Evolutionary conservation across 257 asterid species (phyloP).

Genomic region (Lantana camara): DNA sequence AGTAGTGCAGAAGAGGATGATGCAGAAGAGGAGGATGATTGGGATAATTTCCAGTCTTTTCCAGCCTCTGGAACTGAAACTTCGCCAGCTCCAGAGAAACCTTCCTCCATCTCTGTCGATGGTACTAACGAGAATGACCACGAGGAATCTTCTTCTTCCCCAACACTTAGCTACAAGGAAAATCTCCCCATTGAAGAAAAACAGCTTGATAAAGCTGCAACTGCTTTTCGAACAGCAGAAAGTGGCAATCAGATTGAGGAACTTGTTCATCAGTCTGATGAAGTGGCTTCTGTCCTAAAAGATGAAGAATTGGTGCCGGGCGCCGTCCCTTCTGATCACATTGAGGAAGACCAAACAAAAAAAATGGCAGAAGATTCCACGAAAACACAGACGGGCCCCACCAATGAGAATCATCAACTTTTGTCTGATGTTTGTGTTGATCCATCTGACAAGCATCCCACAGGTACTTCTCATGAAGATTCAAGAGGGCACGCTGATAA

Average conservation of each 20-base stretch:
- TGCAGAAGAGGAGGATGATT: slow-evolving; percentile 78
- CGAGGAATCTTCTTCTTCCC: slow-evolving; percentile 38
- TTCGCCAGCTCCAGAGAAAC: slow-evolving; percentile 42
- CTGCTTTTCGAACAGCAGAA: slow-evolving; percentile 18
- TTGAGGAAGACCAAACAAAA: slow-evolving; percentile 23
- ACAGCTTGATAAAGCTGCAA: slow-evolving; percentile 36
- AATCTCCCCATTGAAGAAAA: slow-evolving; percentile 27
- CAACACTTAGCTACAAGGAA: slow-evolving; percentile 32
- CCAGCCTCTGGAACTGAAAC: slow-evolving; percentile 65
- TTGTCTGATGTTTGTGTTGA: slow-evolving; percentile 29
- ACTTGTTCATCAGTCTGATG: slow-evolving; percentile 26
- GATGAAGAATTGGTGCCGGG: slow-evolving; percentile 25
- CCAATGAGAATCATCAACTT: slow-evolving; percentile 26
- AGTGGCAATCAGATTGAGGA: slow-evolving; percentile 33
- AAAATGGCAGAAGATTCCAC: neutral
- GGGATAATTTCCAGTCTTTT: slow-evolving; percentile 98
- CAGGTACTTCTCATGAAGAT: slow-evolving; percentile 17
- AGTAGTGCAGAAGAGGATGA: neutral
- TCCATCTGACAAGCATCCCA: slow-evolving; percentile 22
- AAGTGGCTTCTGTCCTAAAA: slow-evolving; percentile 24
- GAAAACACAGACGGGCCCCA: slow-evolving; percentile 1
- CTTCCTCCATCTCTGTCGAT: slow-evolving; percentile 39
- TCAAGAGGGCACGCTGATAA: slow-evolving; percentile 26
- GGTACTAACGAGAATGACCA: too few species aligned
- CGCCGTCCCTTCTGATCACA: slow-evolving; percentile 37